A percentile compares a stretch with the other conserved stretches of the same genome.
Evolutionary conservation across 768 basidiomycete species (phyloP).

Genomic region (Suillus ampliporus): DNA sequence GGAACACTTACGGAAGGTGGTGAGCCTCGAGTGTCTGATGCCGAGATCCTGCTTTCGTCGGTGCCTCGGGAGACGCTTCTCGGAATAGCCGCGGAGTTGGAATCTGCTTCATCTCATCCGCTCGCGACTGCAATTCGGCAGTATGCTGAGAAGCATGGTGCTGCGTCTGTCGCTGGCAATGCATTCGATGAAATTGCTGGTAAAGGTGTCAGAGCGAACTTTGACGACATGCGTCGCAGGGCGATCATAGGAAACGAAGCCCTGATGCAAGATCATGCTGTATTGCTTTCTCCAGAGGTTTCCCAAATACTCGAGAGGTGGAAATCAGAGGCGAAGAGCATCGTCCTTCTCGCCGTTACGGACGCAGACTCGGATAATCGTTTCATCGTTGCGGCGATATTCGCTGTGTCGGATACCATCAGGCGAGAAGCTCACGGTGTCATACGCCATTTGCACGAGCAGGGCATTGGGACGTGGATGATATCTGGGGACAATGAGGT

Average conservation of each 20-base stretch:
- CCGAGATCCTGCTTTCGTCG: conserved; percentile 34
- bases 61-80: conserved; percentile 42
- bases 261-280: conserved; percentile 61
- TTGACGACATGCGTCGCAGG: conserved; percentile 44
- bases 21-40: conserved; percentile 66
- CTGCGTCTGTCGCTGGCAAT: conserved; percentile 37
- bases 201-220: conserved; percentile 61
- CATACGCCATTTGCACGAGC: conserved; percentile 54
- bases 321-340: conserved; percentile 73
- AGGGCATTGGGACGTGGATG: conserved; percentile 74
- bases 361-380: conserved; percentile 10
- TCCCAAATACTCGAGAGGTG: conserved; percentile 49
- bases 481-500: conserved; percentile 78
- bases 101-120: conserved; percentile 67
- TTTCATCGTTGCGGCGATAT: conserved; percentile 51
- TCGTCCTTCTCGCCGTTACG: conserved; percentile 61
- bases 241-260: conserved; percentile 74
- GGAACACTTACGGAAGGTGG: conserved; percentile 79
- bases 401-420: conserved; percentile 69
- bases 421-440: conserved; percentile 63
- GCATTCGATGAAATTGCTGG: conserved; percentile 68
- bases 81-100: conserved; percentile 60
- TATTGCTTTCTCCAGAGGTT: conserved; percentile 36
- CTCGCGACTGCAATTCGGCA: conserved; percentile 62
- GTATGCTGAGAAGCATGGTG: conserved; percentile 47